Base-by-base conservation (phyloP, 768 basidiomycete species). In the Phylloporus arenicola region DNA sequence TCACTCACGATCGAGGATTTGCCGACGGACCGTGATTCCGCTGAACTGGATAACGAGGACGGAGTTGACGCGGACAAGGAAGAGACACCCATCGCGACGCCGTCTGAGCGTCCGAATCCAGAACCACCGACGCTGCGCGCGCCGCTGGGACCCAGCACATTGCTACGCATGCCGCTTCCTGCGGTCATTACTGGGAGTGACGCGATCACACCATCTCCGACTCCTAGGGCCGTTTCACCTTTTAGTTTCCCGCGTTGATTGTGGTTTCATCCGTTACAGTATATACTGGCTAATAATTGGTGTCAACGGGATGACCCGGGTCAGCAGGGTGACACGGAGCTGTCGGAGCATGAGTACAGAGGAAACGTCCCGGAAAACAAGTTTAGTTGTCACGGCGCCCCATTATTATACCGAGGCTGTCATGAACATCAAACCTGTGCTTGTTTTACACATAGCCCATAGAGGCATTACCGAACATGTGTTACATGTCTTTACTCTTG, bases 61-160 rank as follows among this genome's bases (percentile, higher is more conserved):
- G 25, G 19, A 24, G 14, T 22, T 14, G 37, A 48, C 30, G 13
- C 7, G 34, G 47, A 46, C 12, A 44, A 52, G 19, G 63, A 71
- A 17, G 74, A 73, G 48, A 65, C 67, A 55, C 50, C 49, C 48
- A 62, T 48, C 6, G 58, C 48, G 45, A 84, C 82, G 1, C 82
- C 82, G 0, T 65, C 71, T 22, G 72, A 69, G 1, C 81, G 79
- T 2, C 72, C 73, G 48, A 83, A 83, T 48, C 82, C 82, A 4
- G 78, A 82, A 51, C 80, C 80, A 3, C 82, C 80, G 8, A 67
- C 72, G 10, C 73, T 64, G 35, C 67, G 74, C 17, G 82, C 81
- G 11, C 65, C 67, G 30, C 43, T 61, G 43, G 59, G 56, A 4
- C 79, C 79, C 0, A 71, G 69, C 44, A 72, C 75, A 20, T 60